Evolutionary conservation across 2,329 filamentous ascomycete genomes (phyloP).

Genomic region (Ambrosiella beaveri): DNA sequence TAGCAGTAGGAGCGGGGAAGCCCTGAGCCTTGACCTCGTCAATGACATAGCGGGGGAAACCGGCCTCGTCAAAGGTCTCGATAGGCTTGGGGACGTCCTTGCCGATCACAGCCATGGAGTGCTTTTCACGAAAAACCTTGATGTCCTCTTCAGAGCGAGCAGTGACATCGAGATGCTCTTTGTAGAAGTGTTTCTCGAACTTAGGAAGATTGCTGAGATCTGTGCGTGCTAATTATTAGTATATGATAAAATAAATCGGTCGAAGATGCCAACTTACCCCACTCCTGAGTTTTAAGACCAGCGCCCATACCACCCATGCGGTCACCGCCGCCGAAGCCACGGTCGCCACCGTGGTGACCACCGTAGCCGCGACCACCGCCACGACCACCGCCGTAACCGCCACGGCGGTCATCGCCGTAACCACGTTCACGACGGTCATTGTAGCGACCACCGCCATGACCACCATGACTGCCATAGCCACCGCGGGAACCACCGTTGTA

Average conservation of each 20-base stretch:
- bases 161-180: constrained; percentile 70
- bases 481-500: constrained; percentile 20
- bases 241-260: constrained; percentile 16
- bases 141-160: constrained; percentile 63
- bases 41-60: constrained; percentile 93
- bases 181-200: constrained; percentile 99
- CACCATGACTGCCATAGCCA: constrained; percentile 18
- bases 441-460: constrained; percentile 18
- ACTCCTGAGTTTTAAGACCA: constrained; percentile 71
- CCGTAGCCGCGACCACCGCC: constrained; percentile 21
- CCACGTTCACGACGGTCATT: constrained; percentile 24
- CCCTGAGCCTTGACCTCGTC: constrained; percentile 97
- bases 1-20: constrained; percentile 71
- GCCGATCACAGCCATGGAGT: constrained; percentile 71
- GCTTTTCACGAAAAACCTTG: constrained; percentile 69
- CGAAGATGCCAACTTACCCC: constrained; percentile 44
- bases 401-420: constrained; percentile 17
- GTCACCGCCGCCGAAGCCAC: constrained; percentile 59
- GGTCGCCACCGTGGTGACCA: constrained; percentile 18
- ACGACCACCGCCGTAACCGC: constrained; percentile 27
- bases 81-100: constrained; percentile 77
- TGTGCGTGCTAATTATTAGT: constrained; percentile 21
- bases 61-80: constrained; percentile 92
- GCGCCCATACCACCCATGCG: constrained; percentile 85
- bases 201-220: constrained; percentile 70